phyloP scores from a whole-genome alignment of 306 rosid species.

The Rosa multiflora region DNA sequence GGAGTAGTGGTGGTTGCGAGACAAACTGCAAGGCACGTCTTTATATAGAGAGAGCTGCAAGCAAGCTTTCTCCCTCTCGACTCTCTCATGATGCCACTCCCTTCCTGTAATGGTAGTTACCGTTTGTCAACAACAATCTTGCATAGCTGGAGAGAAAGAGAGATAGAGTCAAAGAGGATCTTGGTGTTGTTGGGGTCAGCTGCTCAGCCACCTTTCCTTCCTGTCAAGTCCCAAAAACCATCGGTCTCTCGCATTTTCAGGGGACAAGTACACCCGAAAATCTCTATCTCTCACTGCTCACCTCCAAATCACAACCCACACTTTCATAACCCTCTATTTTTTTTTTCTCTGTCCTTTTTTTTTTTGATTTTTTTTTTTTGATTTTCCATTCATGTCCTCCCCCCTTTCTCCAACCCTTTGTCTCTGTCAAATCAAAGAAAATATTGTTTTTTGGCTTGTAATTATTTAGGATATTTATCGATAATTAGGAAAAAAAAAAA shows the following conservation, averaged over 20 bases:
- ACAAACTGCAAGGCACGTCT: slow-evolving; percentile 1
- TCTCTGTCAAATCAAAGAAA: slow-evolving; percentile 7
- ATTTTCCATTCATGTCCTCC: slow-evolving; percentile 28
- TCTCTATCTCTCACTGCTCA: slow-evolving; percentile 33
- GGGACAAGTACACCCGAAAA: slow-evolving; percentile 33
- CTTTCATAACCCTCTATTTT: slow-evolving; percentile 20
- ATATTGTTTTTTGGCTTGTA: neutral
- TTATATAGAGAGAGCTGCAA: neutral
- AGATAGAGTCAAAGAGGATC: neutral
- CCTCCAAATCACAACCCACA: slow-evolving; percentile 33
- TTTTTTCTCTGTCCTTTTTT: slow-evolving; percentile 1
- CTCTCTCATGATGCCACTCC: neutral
- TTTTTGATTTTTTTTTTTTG: neutral
- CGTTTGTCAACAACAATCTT: neutral
- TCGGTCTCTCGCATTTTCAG: slow-evolving; percentile 42
- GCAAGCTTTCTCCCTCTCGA: neutral
- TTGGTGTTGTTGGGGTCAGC: neutral
- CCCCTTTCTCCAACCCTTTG: neutral
- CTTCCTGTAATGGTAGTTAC: neutral
- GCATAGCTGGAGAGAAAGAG: neutral
- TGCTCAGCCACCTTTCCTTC: neutral
- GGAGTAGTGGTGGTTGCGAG: neutral
- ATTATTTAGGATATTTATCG: neutral
- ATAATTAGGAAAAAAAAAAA: neutral
- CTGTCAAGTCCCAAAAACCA: slow-evolving; percentile 38